Conservation (phyloP, 345 rosid genomes). For the Geranium rotundifolium region DNA sequence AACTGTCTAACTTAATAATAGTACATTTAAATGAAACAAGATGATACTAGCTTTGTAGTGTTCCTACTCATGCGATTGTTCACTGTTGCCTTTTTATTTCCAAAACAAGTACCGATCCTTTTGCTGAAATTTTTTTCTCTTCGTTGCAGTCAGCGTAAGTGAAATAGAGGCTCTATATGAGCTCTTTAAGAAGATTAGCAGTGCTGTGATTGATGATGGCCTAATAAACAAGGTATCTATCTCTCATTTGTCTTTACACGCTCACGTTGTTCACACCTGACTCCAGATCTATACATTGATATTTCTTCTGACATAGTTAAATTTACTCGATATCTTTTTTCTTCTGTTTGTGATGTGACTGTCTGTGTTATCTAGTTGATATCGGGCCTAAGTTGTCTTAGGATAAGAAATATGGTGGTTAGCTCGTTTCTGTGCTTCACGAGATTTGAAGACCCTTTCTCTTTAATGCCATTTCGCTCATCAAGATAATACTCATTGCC, state of each 20-base stretch:
- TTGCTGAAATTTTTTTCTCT: conserved; percentile 4
- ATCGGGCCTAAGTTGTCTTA: not conserved
- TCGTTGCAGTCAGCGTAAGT: conserved; percentile 83
- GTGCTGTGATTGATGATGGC: conserved; percentile 97
- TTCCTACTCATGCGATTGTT: conserved; percentile 1
- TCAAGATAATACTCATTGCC: not conserved
- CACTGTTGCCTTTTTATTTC: not conserved
- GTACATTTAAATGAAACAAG: too few species aligned
- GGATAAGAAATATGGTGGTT: too few species aligned
- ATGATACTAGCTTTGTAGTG: not conserved
- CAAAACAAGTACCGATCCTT: too few species aligned
- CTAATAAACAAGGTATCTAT: conserved; percentile 76
- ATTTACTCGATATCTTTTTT: too few species aligned
- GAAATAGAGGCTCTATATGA: conserved; percentile 98
- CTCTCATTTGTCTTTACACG: not conserved
- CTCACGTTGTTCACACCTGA: too few species aligned
- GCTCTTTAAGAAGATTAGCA: conserved; percentile 96
- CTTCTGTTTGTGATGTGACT: not conserved
- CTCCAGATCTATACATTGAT: not conserved
- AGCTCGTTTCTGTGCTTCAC: not conserved
- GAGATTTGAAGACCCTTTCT: not conserved
- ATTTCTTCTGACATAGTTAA: not conserved
- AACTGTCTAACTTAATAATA: not conserved
- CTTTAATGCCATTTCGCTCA: not conserved
- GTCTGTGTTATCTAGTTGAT: not conserved